These are phyloP conservation scores for Nitzschia palea DNA, from an alignment of 108 stramenopile species.

Conservation along the genomic window DNA sequence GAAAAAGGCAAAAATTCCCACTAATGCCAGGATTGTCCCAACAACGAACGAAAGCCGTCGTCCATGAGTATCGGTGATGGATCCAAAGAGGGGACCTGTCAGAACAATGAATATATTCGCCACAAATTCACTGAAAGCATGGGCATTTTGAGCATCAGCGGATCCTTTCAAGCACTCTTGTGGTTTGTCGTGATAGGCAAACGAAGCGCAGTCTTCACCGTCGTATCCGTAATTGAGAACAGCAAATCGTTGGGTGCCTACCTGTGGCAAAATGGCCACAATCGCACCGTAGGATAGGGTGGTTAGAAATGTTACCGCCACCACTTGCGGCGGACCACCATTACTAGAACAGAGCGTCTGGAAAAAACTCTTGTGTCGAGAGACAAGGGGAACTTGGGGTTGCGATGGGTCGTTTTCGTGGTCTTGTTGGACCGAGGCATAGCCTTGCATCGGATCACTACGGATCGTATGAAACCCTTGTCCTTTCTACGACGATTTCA, in stretches of 20 bases:
- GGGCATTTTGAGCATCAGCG: conserved; percentile 75
- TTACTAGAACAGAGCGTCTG: neutral
- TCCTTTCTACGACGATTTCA: too few relatives aligned
- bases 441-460: too few relatives aligned
- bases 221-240: conserved; percentile 62
- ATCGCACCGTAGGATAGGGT: neutral
- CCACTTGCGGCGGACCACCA: neutral
- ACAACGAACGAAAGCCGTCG: conserved; percentile 38
- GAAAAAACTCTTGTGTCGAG: neutral
- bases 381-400: neutral
- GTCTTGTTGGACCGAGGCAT: neutral
- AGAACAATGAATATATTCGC: conserved; percentile 64
- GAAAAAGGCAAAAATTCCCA: neutral
- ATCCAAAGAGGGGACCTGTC: conserved; percentile 70
- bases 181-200: conserved; percentile 29
- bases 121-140: conserved; percentile 53
- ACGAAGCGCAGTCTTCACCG: neutral
- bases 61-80: conserved; percentile 76
- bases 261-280: neutral
- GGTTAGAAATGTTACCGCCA: neutral
- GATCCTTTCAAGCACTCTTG: conserved; percentile 60
- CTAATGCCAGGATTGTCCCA: neutral
- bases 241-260: conserved; percentile 71
- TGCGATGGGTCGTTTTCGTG: neutral
- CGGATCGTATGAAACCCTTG: too few relatives aligned